These are phyloP conservation scores for Boechera stricta DNA, from an alignment of 345 rosid species.

Conservation along the genomic window DNA sequence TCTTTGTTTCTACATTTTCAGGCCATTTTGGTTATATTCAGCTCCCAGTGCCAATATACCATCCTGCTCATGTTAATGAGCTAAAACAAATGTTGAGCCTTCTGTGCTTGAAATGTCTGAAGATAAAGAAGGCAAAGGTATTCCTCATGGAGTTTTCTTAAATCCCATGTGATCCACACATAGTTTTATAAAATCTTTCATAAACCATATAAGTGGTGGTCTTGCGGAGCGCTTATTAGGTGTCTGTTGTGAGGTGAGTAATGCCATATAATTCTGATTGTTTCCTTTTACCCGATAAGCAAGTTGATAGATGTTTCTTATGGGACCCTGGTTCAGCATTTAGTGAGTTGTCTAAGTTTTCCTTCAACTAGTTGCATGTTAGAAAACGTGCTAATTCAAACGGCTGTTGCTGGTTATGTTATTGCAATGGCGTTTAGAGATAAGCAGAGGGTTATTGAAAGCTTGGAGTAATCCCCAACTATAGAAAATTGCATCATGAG, in stretches of 20 bases:
- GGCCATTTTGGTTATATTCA: constrained; percentile 95
- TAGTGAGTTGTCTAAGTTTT: constrained; percentile 21
- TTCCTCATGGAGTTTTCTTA: constrained; percentile 10
- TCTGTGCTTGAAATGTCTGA: constrained; percentile 86
- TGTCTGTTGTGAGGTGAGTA: constrained; percentile 85
- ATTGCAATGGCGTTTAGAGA: no score
- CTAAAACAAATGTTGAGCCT: constrained; percentile 75
- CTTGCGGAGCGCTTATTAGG: constrained; percentile 71
- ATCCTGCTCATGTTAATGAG: constrained; percentile 83
- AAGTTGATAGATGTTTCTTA: constrained; percentile 12
- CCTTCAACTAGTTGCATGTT: constrained; percentile 31
- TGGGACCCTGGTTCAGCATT: constrained; percentile 17
- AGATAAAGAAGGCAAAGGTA: constrained; percentile 81
- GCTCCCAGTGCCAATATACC: constrained; percentile 85
- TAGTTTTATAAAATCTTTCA: constrained; percentile 1
- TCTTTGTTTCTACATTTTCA: constrained; percentile 48
- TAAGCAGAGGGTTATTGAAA: no score
- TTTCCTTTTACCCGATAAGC: constrained; percentile 20
- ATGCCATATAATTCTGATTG: constrained; percentile 26
- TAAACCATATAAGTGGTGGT: constrained; percentile 47
- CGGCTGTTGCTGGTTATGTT: no score
- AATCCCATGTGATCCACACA: constrained; percentile 13
- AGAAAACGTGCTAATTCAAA: not conserved
- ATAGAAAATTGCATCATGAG: no score
- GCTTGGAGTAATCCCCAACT: no score